Evolutionary conservation across 441 rosid genomes (phyloP).

Genomic region (Arabidopsis lyrata): DNA sequence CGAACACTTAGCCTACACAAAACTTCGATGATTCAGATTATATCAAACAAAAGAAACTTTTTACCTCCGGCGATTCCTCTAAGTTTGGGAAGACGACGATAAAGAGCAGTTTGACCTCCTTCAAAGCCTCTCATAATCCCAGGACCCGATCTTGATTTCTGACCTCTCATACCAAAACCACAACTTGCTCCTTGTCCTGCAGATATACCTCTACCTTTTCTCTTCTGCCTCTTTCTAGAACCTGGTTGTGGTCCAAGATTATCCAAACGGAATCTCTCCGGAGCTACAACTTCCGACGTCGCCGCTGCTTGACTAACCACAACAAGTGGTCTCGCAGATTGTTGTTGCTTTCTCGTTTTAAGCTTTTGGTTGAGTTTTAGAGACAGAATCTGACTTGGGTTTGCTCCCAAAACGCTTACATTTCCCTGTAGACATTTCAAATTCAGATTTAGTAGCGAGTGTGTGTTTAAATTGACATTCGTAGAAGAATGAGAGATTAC

Average conservation of each 20-base stretch:
- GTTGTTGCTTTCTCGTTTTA: conserved; percentile 30
- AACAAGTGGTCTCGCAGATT: conserved; percentile 32
- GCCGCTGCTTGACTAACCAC: conserved; percentile 50
- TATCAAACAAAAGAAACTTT: background rate
- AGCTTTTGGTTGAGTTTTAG: conserved; percentile 47
- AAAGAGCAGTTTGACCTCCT: conserved; percentile 97
- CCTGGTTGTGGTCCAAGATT: conserved; percentile 91
- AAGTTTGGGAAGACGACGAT: conserved; percentile 81
- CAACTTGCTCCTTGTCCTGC: conserved; percentile 96
- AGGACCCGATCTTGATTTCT: conserved; percentile 92
- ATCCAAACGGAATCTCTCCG: conserved; percentile 71
- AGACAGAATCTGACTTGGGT: conserved; percentile 42
- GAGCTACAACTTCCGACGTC: conserved; percentile 28
- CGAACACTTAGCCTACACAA: conserved; percentile 35
- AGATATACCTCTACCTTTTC: conserved; percentile 91
- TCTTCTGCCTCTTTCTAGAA: conserved; percentile 83
- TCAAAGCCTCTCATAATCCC: conserved; percentile 90
- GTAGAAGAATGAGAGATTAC: conserved; percentile 31
- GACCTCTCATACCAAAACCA: conserved; percentile 98
- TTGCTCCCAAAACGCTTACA: conserved; percentile 47
- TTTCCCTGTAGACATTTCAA: conserved; percentile 51
- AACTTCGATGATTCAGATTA: background rate
- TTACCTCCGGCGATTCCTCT: conserved; percentile 96
- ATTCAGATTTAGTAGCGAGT: background rate
- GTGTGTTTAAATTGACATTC: background rate